A percentile compares a stretch with the other conserved stretches of the same genome.
Evolutionary conservation across 192 early-diverging fungal genomes (phyloP).

Genomic region (Chytriomyces sp.): DNA sequence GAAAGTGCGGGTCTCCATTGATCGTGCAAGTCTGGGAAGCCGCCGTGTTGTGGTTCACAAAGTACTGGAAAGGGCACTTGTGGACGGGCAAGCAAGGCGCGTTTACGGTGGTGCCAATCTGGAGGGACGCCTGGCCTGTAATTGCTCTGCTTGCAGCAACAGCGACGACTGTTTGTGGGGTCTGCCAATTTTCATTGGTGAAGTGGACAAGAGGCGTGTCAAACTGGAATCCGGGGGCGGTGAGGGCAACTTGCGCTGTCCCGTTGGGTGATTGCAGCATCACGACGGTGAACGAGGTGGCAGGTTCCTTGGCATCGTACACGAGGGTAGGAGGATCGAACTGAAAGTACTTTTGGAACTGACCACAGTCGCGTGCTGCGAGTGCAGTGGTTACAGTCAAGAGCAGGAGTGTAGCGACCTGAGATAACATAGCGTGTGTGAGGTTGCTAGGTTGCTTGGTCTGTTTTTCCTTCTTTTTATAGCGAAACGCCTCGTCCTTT

Average conservation of each 20-base stretch:
- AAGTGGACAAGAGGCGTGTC: background rate
- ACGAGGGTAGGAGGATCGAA: background rate
- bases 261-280: background rate
- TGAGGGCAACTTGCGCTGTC: background rate
- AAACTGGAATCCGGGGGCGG: background rate
- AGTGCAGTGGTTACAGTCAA: too few relatives aligned
- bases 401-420: too few relatives aligned
- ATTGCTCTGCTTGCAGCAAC: background rate
- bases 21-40: background rate
- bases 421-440: too few relatives aligned
- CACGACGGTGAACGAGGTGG: background rate
- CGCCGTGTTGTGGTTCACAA: background rate
- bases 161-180: background rate
- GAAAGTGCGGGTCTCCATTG: background rate
- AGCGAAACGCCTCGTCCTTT: too few relatives aligned
- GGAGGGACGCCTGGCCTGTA: background rate
- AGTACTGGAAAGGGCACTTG: background rate
- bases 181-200: background rate
- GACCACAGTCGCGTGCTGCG: too few relatives aligned
- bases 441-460: too few relatives aligned
- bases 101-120: background rate
- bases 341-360: too few relatives aligned
- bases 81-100: background rate
- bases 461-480: too few relatives aligned
- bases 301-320: background rate